These are phyloP conservation scores for Pseudocercospora crystallina DNA, from an alignment of 2,329 filamentous ascomycete species.

Conservation along the genomic window DNA sequence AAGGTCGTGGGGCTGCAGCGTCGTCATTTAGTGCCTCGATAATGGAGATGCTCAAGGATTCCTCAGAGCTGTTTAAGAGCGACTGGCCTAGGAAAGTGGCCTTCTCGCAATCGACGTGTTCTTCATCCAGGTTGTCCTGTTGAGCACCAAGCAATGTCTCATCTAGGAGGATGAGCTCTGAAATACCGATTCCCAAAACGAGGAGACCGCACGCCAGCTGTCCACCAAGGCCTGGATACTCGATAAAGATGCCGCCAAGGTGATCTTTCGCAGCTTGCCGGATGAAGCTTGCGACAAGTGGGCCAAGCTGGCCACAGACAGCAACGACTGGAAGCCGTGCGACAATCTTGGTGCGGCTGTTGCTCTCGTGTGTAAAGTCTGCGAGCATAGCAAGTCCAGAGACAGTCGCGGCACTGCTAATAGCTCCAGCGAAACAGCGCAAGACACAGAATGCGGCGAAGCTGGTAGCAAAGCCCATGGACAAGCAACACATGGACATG, in stretches of 20 bases:
- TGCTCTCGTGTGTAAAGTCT: constrained; percentile 32
- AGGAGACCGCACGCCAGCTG: constrained; percentile 46
- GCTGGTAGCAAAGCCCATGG: constrained; percentile 48
- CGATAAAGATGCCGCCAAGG: constrained; percentile 40
- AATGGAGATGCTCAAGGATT: constrained; percentile 39
- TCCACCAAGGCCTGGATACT: constrained; percentile 43
- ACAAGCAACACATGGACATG: constrained; percentile 47
- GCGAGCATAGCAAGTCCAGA: constrained; percentile 49
- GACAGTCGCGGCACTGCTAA: constrained; percentile 47
- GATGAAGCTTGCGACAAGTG: constrained; percentile 46
- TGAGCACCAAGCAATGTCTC: constrained; percentile 26
- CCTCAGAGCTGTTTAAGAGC: constrained; percentile 30
- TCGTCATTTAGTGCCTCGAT: constrained; percentile 33
- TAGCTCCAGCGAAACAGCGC: constrained; percentile 45
- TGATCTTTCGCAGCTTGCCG: constrained; percentile 43
- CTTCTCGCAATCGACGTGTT: constrained; percentile 43
- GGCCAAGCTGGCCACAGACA: constrained; percentile 47
- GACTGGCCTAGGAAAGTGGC: constrained; percentile 45
- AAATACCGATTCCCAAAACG: constrained; percentile 42
- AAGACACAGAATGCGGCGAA: constrained; percentile 44
- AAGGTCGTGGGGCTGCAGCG: constrained; percentile 24
- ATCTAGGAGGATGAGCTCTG: constrained; percentile 41
- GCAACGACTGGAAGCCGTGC: constrained; percentile 47
- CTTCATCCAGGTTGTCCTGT: constrained; percentile 8
- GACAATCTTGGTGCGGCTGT: constrained; percentile 41